Conservation (phyloP, 345 rosid species). For the Trapa bicornis region DNA sequence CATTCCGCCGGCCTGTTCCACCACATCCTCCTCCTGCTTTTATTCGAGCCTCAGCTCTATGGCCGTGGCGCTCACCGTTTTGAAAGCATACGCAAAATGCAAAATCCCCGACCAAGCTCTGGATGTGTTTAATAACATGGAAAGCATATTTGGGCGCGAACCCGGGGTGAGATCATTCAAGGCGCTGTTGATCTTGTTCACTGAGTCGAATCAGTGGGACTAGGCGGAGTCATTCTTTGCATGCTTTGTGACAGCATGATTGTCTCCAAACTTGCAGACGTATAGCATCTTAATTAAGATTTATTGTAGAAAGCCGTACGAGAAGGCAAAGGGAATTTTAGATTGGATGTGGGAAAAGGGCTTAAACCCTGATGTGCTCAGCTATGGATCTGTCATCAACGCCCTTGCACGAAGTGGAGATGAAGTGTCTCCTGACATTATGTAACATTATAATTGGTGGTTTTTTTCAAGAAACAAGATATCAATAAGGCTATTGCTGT, state of each 20-base stretch:
- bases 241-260: conserved; percentile 31
- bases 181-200: conserved; percentile 47
- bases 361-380: conserved; percentile 43
- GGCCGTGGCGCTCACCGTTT: conserved; percentile 53
- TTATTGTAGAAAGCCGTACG: conserved; percentile 46
- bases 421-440: conserved; percentile 41
- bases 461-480: conserved; percentile 38
- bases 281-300: conserved; percentile 66
- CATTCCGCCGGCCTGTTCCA: conserved; percentile 58
- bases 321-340: conserved; percentile 40
- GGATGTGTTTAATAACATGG: conserved; percentile 47
- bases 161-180: conserved; percentile 66
- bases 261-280: conserved; percentile 58
- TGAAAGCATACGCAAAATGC: conserved; percentile 53
- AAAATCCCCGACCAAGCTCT: conserved; percentile 54
- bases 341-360: conserved; percentile 47
- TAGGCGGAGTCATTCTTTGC: conserved; percentile 44
- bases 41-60: conserved; percentile 26
- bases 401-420: conserved; percentile 44
- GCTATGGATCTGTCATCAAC: conserved; percentile 47
- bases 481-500: conserved; percentile 35
- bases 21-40: conserved; percentile 68
- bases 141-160: conserved; percentile 53
- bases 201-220: conserved; percentile 43
- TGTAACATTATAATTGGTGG: conserved; percentile 73